Evolutionary conservation across 2,329 filamentous ascomycete genomes (phyloP).

Genomic region (Pseudogymnoascus sp.): DNA sequence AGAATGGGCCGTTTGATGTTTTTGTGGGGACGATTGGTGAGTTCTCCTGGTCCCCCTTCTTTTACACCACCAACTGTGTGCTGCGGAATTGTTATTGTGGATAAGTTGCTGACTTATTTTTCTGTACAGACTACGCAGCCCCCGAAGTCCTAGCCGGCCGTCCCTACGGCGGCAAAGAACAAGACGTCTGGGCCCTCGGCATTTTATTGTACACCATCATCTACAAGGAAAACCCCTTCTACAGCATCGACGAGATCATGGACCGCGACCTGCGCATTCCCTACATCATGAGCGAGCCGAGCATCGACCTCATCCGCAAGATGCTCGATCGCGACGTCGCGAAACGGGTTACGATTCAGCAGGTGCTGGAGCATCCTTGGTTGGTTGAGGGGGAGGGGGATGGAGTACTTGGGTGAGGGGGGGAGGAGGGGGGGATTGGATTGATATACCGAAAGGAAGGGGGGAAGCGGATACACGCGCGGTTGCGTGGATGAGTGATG

Average conservation of each 20-base stretch:
- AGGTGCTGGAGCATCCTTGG: constrained; percentile 89
- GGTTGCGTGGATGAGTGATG: neutral
- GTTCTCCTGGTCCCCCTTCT: constrained; percentile 26
- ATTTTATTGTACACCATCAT: constrained; percentile 97
- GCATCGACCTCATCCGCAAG: constrained; percentile 79
- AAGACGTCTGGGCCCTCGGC: constrained; percentile 96
- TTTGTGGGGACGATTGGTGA: constrained; percentile 97
- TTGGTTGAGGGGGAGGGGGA: constrained; percentile 22
- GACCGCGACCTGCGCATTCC: constrained; percentile 90
- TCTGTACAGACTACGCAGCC: constrained; percentile 81
- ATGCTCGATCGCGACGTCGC: constrained; percentile 92
- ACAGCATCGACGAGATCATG: constrained; percentile 98
- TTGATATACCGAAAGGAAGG: too few relatives aligned
- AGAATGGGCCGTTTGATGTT: constrained; percentile 95
- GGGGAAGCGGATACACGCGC: neutral
- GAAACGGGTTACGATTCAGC: constrained; percentile 73
- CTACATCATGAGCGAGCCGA: constrained; percentile 80
- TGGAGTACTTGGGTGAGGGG: neutral
- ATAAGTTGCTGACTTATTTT: constrained; percentile 17
- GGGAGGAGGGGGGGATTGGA: neutral
- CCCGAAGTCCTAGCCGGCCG: constrained; percentile 93
- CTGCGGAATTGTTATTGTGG: too few relatives aligned
- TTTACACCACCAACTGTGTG: too few relatives aligned
- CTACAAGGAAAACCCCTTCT: constrained; percentile 99
- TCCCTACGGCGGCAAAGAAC: constrained; percentile 89